These are phyloP conservation scores for Prunella vulgaris DNA, from an alignment of 257 asterid species.

Conservation along the genomic window DNA sequence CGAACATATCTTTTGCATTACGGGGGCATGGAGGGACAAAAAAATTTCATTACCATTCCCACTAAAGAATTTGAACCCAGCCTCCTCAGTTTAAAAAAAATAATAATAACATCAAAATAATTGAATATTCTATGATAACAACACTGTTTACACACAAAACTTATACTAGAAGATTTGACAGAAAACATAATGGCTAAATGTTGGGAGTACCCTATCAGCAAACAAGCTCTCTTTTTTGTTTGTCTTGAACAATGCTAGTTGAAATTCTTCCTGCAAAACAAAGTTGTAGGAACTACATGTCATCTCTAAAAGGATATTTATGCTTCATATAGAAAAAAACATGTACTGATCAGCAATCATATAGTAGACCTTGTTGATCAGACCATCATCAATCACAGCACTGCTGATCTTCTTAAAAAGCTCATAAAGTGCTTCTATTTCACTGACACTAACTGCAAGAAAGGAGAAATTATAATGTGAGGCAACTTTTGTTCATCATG, in stretches of 20 bases:
- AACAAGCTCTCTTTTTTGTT: constrained; percentile 94
- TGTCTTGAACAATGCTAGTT: constrained; percentile 92
- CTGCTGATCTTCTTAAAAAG: constrained; percentile 98
- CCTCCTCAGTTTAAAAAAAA: not conserved
- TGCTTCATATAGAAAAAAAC: not conserved
- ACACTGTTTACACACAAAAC: constrained; percentile 9
- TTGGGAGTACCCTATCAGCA: constrained; percentile 85
- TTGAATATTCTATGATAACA: not conserved
- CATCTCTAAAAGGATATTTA: not conserved
- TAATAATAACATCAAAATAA: not conserved
- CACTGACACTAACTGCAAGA: constrained; percentile 93
- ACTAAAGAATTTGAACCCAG: too few relatives aligned
- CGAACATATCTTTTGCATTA: too few relatives aligned
- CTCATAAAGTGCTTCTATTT: constrained; percentile 95
- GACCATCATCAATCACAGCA: constrained; percentile 97
- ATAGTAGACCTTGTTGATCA: constrained; percentile 78
- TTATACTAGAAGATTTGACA: not conserved
- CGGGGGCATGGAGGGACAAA: too few relatives aligned
- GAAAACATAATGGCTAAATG: not conserved
- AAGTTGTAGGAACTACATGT: constrained; percentile 11
- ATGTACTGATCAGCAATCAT: not conserved
- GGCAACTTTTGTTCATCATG: constrained; percentile 10
- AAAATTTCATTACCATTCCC: too few relatives aligned
- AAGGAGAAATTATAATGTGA: constrained; percentile 11
- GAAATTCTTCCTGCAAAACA: constrained; percentile 88